Base-by-base conservation (phyloP, 106 monocot genomes). In the Dioscorea dumetorum region DNA sequence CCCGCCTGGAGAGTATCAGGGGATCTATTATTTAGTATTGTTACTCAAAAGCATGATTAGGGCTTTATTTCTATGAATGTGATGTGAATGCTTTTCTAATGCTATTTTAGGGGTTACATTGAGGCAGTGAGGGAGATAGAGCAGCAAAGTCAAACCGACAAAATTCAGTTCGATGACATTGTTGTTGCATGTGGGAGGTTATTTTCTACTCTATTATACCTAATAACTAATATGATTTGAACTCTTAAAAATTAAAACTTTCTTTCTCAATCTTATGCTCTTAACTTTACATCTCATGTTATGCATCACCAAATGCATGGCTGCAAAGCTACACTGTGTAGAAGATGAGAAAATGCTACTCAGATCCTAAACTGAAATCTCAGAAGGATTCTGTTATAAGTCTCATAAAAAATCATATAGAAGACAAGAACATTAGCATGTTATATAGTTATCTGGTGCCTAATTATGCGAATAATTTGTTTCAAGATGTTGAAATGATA, bases 111-210 rank as follows among this genome's bases (percentile, higher is more conserved):
- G 95, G 95, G 95, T 49, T 97, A 97, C 58, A 88, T 97, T 74
- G 95, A 97, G 79, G 91, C 95, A 73, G 79, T 89, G 34, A 79
- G 86, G 82, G 95, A 97, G 78, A 82, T 97, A 61, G 88, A 91
- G 58, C 73, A 89, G 58, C 95, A 97, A 82, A 62, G 67, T 72
- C 61, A 82, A 57, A 64, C 3, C n/a, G 66, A 53, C 60, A 74
- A 66, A 50, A 23, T 79, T 62, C 50, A 78, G 51, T 89, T 91
- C 67, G 91, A 97, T 71, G 91, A 89, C 70, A 97, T 97, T 67
- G 95, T 80, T 57, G 91, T 86, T 68, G 95, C 95, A 62, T 97
- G 95, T 67, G 95, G 95, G 83, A 97, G 95, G 95, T 97, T 24
- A 61, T 77, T 18, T 58, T 57, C 20, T 66, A 5, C 12, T 69